A percentile compares a stretch with the other conserved stretches of the same genome.
These are phyloP conservation scores for Chlorella variabilis DNA, from an alignment of 163 green algal genomes.

Conservation along the genomic window DNA sequence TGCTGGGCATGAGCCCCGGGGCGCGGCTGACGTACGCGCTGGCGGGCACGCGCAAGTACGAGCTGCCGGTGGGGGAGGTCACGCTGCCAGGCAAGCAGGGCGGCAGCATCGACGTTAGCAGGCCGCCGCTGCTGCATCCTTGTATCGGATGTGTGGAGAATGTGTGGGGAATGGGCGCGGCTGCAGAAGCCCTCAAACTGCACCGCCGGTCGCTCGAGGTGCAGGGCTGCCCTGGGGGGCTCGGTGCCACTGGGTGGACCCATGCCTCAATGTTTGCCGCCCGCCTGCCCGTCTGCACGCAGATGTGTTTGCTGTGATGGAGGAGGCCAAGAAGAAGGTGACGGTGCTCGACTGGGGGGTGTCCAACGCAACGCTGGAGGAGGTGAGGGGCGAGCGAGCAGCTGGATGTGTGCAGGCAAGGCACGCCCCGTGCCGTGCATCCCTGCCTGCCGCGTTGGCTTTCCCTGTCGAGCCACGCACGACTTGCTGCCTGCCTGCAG, in stretches of 20 bases:
- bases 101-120: too few relatives aligned
- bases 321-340: slow-evolving; percentile 45
- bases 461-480: too few relatives aligned
- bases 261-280: too few relatives aligned
- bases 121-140: background rate
- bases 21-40: slow-evolving; percentile 81
- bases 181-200: too few relatives aligned
- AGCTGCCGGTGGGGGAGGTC: slow-evolving; percentile 78
- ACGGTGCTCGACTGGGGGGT: slow-evolving; percentile 83
- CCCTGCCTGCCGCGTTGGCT: too few relatives aligned
- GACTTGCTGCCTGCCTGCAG: too few relatives aligned
- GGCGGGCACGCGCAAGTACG: slow-evolving; percentile 89
- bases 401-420: too few relatives aligned
- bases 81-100: slow-evolving; percentile 25
- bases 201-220: too few relatives aligned
- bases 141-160: too few relatives aligned
- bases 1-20: slow-evolving; percentile 54
- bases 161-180: background rate
- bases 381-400: slow-evolving; percentile 45
- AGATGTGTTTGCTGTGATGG: slow-evolving; percentile 59
- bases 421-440: too few relatives aligned
- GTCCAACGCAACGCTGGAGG: slow-evolving; percentile 84
- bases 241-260: too few relatives aligned
- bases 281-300: background rate
- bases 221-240: too few relatives aligned